Conservation (phyloP, 148 eudicot genomes). For the Rhododendron ferrugineum region DNA sequence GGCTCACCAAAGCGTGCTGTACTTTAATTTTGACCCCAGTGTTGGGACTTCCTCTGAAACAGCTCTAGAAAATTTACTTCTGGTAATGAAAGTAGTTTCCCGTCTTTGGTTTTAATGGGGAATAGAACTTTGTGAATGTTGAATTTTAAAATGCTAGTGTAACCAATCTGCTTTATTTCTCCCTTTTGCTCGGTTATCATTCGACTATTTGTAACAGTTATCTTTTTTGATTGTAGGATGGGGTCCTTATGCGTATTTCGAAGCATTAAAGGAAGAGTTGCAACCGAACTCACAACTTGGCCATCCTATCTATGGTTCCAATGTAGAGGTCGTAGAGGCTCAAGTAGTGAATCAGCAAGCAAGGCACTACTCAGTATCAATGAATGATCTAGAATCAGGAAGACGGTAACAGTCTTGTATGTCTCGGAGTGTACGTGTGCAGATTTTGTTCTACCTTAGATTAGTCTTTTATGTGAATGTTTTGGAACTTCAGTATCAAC, state of each 20-base stretch:
- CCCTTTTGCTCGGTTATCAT: neutral
- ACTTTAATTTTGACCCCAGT: neutral
- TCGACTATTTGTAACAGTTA: neutral
- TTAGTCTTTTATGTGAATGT: neutral
- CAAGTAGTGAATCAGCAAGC: conserved; percentile 1
- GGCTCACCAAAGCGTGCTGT: neutral
- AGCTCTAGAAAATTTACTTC: neutral
- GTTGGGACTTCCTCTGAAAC: neutral
- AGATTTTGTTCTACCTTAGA: neutral
- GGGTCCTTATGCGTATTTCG: conserved; percentile 37
- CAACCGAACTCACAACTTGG: neutral
- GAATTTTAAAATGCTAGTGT: neutral
- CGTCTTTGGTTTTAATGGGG: neutral
- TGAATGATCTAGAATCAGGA: conserved; percentile 7
- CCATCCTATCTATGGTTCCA: neutral
- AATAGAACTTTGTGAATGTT: neutral
- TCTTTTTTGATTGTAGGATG: conserved; percentile 21
- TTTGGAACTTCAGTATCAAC: neutral
- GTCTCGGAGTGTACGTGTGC: neutral
- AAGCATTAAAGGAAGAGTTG: conserved; percentile 17
- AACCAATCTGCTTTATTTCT: neutral
- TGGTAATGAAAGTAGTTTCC: neutral
- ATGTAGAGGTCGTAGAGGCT: neutral
- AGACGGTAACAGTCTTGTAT: neutral
- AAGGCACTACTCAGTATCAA: neutral